Conservation (phyloP, 2,329 filamentous ascomycete species). For the Eutypa lata region DNA sequence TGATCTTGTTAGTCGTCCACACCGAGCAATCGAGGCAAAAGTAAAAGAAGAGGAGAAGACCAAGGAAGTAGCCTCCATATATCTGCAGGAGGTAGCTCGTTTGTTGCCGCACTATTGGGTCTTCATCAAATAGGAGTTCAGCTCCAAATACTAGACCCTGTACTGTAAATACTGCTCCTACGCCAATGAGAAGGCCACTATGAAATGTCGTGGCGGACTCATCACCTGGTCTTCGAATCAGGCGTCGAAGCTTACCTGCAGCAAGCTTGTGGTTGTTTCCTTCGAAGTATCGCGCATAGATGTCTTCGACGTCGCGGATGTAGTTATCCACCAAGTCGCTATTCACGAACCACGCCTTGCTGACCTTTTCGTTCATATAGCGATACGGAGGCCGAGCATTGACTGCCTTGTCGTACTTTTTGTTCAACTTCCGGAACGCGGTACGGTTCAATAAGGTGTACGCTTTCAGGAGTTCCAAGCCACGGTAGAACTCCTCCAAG, state of each 20-base stretch:
- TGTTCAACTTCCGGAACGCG: constrained; percentile 95
- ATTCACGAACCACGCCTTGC: constrained; percentile 85
- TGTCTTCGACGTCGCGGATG: constrained; percentile 78
- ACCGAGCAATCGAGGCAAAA: constrained; percentile 83
- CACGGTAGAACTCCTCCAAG: constrained; percentile 88
- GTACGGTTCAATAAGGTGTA: constrained; percentile 88
- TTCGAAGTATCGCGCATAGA: constrained; percentile 94
- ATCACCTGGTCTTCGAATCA: constrained; percentile 56
- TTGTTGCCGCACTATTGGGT: constrained; percentile 45
- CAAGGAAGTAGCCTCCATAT: constrained; percentile 88
- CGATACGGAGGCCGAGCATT: constrained; percentile 72
- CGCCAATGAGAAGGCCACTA: constrained; percentile 65
- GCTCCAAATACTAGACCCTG: constrained; percentile 63
- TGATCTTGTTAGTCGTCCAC: constrained; percentile 83
- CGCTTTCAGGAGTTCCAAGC: constrained; percentile 85
- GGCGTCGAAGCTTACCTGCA: constrained; percentile 77
- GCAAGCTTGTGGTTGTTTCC: constrained; percentile 90
- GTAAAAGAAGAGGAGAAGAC: constrained; percentile 74
- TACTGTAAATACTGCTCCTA: constrained; percentile 62
- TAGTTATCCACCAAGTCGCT: constrained; percentile 81
- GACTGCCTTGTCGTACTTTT: constrained; percentile 94
- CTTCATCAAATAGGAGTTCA: constrained; percentile 48
- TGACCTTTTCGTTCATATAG: constrained; percentile 90
- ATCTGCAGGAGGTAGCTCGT: constrained; percentile 78
- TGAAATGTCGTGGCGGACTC: constrained; percentile 57